phyloP scores from a whole-genome alignment of 192 early-diverging fungal species.

The Gonapodya prolifera region DNA sequence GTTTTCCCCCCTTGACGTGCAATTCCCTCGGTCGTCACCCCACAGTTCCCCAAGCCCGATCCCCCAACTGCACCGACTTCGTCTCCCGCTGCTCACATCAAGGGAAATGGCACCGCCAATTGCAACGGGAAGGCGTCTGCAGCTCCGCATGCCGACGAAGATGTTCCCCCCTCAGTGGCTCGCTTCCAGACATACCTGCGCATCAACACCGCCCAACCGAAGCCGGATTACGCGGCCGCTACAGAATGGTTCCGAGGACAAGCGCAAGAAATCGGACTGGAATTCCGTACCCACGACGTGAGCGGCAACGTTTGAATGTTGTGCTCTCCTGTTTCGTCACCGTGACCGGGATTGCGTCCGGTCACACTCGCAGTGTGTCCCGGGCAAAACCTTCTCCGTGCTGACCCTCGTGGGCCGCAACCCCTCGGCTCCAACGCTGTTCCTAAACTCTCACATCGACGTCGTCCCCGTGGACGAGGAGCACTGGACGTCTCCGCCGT shows the following conservation, averaged over 20 bases:
- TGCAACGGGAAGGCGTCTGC: too few relatives aligned
- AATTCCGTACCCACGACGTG: constrained; percentile 16
- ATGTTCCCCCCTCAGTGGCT: constrained; percentile 37
- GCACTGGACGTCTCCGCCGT: constrained; percentile 64
- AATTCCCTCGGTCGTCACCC: too few relatives aligned
- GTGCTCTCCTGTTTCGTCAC: neutral
- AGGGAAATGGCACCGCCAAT: too few relatives aligned
- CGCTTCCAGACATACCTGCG: constrained; percentile 72
- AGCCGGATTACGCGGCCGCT: constrained; percentile 59
- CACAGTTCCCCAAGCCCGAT: too few relatives aligned
- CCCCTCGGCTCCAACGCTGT: constrained; percentile 31
- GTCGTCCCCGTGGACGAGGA: constrained; percentile 77
- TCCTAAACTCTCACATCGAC: constrained; percentile 81
- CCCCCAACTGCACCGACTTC: too few relatives aligned
- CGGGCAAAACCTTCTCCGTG: constrained; percentile 23
- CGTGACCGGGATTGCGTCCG: neutral
- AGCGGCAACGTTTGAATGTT: neutral
- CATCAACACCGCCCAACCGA: constrained; percentile 76
- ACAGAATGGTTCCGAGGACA: constrained; percentile 48
- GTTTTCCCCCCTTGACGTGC: too few relatives aligned
- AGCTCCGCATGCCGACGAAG: too few relatives aligned
- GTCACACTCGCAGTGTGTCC: constrained; percentile 27
- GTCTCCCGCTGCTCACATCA: too few relatives aligned
- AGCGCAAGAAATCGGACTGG: constrained; percentile 56
- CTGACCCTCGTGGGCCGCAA: neutral